Evolutionary conservation across 2,329 filamentous ascomycete species (phyloP).

Genomic region (Trichoderma sp.): DNA sequence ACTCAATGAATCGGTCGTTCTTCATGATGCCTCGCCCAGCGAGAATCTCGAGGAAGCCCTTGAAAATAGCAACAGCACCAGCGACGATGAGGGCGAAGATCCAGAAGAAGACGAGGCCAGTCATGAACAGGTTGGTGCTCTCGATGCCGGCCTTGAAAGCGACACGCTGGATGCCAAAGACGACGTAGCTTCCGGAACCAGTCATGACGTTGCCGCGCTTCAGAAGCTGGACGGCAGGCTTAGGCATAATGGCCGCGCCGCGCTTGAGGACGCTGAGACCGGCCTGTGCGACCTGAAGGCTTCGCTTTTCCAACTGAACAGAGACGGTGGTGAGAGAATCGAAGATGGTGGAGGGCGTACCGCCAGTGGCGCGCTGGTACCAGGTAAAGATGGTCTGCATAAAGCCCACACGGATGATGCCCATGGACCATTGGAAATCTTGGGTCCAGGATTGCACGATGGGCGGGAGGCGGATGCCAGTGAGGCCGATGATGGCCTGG

Average conservation of each 20-base stretch:
- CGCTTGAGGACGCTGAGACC: slow-evolving; percentile 53
- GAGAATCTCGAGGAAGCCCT: slow-evolving; percentile 73
- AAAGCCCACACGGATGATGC: slow-evolving; percentile 84
- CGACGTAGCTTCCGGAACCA: slow-evolving; percentile 55
- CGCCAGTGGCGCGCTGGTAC: slow-evolving; percentile 93
- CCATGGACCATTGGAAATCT: slow-evolving; percentile 98
- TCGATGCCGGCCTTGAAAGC: slow-evolving; percentile 85
- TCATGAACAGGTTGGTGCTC: slow-evolving; percentile 89
- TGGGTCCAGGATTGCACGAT: slow-evolving; percentile 93
- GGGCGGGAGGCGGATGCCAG: slow-evolving; percentile 75
- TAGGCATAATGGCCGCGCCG: slow-evolving; percentile 51
- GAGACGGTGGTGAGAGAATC: slow-evolving; percentile 72
- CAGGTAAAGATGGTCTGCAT: slow-evolving; percentile 87
- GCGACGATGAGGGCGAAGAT: slow-evolving; percentile 76
- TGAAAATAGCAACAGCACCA: slow-evolving; percentile 72
- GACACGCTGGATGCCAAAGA: slow-evolving; percentile 84
- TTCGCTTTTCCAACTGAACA: slow-evolving; percentile 74
- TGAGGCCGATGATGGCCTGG: slow-evolving; percentile 87
- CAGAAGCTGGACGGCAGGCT: slow-evolving; percentile 40
- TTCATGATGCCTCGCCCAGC: slow-evolving; percentile 76
- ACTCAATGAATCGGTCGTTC: slow-evolving; percentile 83
- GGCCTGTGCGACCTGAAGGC: slow-evolving; percentile 39
- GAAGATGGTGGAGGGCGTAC: slow-evolving; percentile 75
- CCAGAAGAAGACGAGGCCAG: slow-evolving; percentile 84
- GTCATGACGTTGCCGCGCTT: slow-evolving; percentile 57